These are phyloP conservation scores for Fraxinus angustifolia DNA, from an alignment of 305 asterid genomes.

Conservation along the genomic window DNA sequence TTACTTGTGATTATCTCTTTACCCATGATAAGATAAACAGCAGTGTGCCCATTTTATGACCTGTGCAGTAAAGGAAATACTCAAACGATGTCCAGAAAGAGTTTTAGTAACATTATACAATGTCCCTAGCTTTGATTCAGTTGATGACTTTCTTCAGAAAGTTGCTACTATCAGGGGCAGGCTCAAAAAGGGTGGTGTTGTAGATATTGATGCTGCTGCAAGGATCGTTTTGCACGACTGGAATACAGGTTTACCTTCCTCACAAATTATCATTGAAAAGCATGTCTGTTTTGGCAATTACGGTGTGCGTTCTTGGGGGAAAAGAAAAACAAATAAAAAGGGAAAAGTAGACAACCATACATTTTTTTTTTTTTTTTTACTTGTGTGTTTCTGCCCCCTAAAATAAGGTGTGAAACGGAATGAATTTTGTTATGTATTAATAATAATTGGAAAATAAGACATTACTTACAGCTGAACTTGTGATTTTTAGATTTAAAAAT, in stretches of 20 bases:
- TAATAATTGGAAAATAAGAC: not conserved
- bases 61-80: constrained; percentile 76
- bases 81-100: constrained; percentile 65
- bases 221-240: constrained; percentile 87
- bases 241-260: constrained; percentile 67
- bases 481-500: not conserved
- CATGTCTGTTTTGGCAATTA: not conserved
- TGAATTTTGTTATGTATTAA: not conserved
- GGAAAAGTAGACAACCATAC: not conserved
- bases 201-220: constrained; percentile 77
- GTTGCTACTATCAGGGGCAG: constrained; percentile 86
- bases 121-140: constrained; percentile 67
- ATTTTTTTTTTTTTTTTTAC: no score
- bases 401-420: not conserved
- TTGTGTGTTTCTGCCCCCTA: not conserved
- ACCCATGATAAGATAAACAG: not conserved
- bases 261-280: not conserved
- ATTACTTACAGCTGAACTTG: not conserved
- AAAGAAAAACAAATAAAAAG: not conserved
- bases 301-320: not conserved
- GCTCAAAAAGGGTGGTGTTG: constrained; percentile 87
- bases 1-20: not conserved
- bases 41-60: constrained; percentile 7
- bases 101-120: constrained; percentile 69
- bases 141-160: constrained; percentile 83